phyloP scores from a whole-genome alignment of 1,139 yeast genomes.

The Yamadazyma kanchanaburiensis region DNA sequence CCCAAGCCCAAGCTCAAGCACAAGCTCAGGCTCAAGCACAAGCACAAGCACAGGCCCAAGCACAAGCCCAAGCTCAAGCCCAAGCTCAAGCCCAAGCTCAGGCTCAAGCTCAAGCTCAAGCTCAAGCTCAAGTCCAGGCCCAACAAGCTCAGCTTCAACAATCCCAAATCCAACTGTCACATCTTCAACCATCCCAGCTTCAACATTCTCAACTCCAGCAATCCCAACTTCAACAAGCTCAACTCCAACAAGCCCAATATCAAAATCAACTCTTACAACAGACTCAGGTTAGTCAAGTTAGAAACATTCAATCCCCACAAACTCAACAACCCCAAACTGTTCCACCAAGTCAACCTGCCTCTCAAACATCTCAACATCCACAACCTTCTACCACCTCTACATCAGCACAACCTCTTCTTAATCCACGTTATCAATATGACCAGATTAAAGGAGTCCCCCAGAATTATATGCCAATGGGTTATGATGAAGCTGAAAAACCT shows the following conservation, averaged over 20 bases:
- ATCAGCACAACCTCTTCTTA: not conserved
- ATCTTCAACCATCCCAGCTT: conserved; percentile 6
- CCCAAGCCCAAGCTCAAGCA: conserved; percentile 4
- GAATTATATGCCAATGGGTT: conserved; percentile 1
- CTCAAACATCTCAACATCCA: not conserved
- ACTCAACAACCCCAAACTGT: not conserved
- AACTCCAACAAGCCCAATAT: conserved; percentile 2
- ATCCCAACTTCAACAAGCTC: conserved; percentile 3
- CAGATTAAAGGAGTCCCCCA: conserved; percentile 2
- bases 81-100: conserved; percentile 6
- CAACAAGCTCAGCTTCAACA: conserved; percentile 6
- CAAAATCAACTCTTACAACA: not conserved
- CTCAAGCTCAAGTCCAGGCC: conserved; percentile 10
- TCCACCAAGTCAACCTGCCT: not conserved
- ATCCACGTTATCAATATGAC: conserved; percentile 2
- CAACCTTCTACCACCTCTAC: not conserved
- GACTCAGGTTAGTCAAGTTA: not conserved
- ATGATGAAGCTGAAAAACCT: conserved; percentile 4
- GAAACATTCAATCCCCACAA: conserved; percentile 2
- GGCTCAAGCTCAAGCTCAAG: conserved; percentile 5
- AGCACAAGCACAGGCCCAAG: conserved; percentile 7
- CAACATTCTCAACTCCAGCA: conserved; percentile 11
- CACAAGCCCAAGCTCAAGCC: conserved; percentile 7
- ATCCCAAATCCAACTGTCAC: conserved; percentile 1
- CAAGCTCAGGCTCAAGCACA: not conserved